Evolutionary conservation across 805 yeast species (phyloP).

Genomic region (Naumovozyma baii): DNA sequence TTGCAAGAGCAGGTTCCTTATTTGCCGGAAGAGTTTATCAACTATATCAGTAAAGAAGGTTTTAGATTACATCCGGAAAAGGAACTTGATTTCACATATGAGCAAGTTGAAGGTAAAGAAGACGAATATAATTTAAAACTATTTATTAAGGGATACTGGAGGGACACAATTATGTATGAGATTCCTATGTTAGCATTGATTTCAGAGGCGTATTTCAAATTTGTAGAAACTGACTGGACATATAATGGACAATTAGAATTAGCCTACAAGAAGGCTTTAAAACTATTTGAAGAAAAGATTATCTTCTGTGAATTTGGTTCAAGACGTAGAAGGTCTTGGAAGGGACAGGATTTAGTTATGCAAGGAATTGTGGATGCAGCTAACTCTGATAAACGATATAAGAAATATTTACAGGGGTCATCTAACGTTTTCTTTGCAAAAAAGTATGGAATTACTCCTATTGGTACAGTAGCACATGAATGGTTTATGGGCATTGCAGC

Average conservation of each 20-base stretch:
- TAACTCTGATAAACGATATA: constrained; percentile 21
- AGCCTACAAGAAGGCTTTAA: constrained; percentile 46
- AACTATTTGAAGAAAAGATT: constrained; percentile 47
- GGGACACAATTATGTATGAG: constrained; percentile 74
- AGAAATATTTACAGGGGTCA: constrained; percentile 54
- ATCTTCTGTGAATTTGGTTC: constrained; percentile 87
- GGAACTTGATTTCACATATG: constrained; percentile 42
- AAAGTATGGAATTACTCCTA: constrained; percentile 53
- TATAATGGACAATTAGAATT: constrained; percentile 58
- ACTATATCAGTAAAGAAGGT: constrained; percentile 35
- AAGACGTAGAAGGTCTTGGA: constrained; percentile 70
- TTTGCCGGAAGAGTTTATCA: constrained; percentile 54
- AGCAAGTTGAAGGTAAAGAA: constrained; percentile 21
- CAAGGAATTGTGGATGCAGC: constrained; percentile 43
- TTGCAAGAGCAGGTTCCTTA: constrained; percentile 46
- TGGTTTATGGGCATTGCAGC: constrained; percentile 98
- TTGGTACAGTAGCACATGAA: constrained; percentile 95
- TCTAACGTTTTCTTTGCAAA: constrained; percentile 78
- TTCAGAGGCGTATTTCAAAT: constrained; percentile 82
- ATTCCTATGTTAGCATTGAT: constrained; percentile 75
- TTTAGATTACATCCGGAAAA: constrained; percentile 50
- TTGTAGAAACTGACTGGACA: constrained; percentile 79
- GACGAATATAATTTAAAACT: constrained; percentile 36
- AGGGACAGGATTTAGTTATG: constrained; percentile 65
- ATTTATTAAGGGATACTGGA: constrained; percentile 62